phyloP scores from a whole-genome alignment of 2,329 filamentous ascomycete genomes.

The Hypoxylon sp. region DNA sequence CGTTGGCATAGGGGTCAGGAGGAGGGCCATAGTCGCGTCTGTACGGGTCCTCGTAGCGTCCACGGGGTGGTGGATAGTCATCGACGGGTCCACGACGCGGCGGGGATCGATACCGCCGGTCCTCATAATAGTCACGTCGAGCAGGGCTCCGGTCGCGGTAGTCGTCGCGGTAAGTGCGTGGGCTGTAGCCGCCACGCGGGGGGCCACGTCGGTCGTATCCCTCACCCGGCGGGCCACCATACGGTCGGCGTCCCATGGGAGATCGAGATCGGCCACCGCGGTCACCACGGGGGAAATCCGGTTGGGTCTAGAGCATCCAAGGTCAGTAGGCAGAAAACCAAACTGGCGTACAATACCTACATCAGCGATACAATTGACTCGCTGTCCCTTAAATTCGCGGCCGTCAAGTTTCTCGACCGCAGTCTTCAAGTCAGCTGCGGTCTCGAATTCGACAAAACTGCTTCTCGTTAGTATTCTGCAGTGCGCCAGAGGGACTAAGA shows the following conservation, averaged over 20 bases:
- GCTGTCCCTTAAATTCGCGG: conserved; percentile 90
- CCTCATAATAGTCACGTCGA: conserved; percentile 88
- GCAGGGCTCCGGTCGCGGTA: conserved; percentile 91
- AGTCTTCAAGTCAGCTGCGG: conserved; percentile 85
- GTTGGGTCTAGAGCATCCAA: conserved; percentile 71
- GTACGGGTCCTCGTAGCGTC: conserved; percentile 82
- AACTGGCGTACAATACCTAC: conserved; percentile 65
- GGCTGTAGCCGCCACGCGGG: conserved; percentile 86
- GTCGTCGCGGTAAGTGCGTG: conserved; percentile 75
- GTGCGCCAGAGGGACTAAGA: conserved; percentile 15
- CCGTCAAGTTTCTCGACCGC: conserved; percentile 96
- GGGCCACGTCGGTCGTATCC: conserved; percentile 85
- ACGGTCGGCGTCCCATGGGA: conserved; percentile 72
- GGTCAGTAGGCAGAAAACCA: conserved; percentile 41
- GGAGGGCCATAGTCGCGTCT: conserved; percentile 72
- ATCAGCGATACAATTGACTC: conserved; percentile 87
- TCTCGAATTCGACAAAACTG: conserved; percentile 98
- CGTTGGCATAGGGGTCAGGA: conserved; percentile 70
- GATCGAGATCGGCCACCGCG: conserved; percentile 84
- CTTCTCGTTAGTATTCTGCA: conserved; percentile 19
- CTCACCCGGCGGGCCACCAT: conserved; percentile 73
- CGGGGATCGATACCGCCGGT: conserved; percentile 83
- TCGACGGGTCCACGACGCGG: conserved; percentile 78
- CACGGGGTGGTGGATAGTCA: conserved; percentile 78
- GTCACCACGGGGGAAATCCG: conserved; percentile 78